Evolutionary conservation across 2,329 filamentous ascomycete genomes (phyloP), one percentile per base, ranked within the genome.

Genomic region (Phaeosphaeriaceae sp.): DNA sequence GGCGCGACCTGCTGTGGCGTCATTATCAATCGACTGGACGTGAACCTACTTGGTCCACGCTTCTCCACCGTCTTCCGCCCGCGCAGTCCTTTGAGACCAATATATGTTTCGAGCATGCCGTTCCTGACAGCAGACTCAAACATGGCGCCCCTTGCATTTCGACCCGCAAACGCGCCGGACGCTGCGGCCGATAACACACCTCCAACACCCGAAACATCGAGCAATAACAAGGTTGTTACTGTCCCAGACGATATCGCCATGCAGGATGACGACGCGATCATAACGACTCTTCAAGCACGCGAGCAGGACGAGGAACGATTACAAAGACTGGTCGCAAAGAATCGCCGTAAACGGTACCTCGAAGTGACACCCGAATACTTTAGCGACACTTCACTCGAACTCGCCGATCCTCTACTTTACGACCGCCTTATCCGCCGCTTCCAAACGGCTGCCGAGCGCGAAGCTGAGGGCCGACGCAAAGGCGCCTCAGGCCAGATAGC

Each of bases 401-500:
- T 89, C 66, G 86, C 85, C 75, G 85, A 95, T 77, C 92, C 92
- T 1, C 80, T 94, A 9, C 85, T 96, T 31, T 96, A 96, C 81
- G 91, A 96, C 75, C 85, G 87, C 53, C 83, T 96, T 22, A 86
- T 97, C 59, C 88, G 91, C 52, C 87, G 87, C 51, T 93, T 93
- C 74, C 91, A 93, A 64, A 89, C 88, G 1, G 80, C 88, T 2
- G 81, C 84, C 3, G 92, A 96, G 78, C 87, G 91, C 53, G 88
- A 92, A 72, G 84, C 84, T 7, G 91, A 94, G 67, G 90, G 89
- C 9, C 86, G 86, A 45, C 80, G 82, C 9, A 92, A 92, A 72
- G 92, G 92, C 11, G 95, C 92, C 75, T 90, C 90, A 0, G 90
- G 91, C 22, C 85, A 90, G 13, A 84, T 96, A 5, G 90, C 96